phyloP scores from a whole-genome alignment of 164 flowering plant species.

The Malania oleifera region DNA sequence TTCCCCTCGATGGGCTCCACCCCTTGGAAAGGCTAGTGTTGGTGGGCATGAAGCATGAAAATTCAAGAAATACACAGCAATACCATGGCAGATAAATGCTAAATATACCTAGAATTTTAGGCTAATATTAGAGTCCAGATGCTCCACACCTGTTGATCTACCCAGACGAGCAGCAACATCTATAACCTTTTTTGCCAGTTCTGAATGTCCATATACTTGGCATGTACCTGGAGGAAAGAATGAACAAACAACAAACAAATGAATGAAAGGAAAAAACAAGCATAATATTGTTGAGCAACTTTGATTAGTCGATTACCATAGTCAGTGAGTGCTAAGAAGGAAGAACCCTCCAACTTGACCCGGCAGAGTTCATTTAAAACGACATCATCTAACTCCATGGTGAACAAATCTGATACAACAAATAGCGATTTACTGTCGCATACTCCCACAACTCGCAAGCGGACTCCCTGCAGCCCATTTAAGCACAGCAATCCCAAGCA shows the following conservation, averaged over 20 bases:
- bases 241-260: not conserved
- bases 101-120: too few species aligned
- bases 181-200: conserved; percentile 29
- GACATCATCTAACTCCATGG: conserved; percentile 42
- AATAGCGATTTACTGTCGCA: conserved; percentile 62
- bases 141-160: conserved; percentile 38
- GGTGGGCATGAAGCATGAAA: too few species aligned
- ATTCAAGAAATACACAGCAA: too few species aligned
- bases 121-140: not conserved
- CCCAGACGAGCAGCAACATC: conserved; percentile 50
- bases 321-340: conserved; percentile 31
- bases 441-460: conserved; percentile 67
- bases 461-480: conserved; percentile 49
- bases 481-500: conserved; percentile 4
- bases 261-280: not conserved
- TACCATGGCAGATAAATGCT: too few species aligned
- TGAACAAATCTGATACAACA: conserved; percentile 32
- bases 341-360: conserved; percentile 44
- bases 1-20: too few species aligned
- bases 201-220: conserved; percentile 29
- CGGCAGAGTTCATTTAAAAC: conserved; percentile 47
- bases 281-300: not conserved
- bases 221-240: conserved; percentile 32
- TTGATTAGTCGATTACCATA: conserved; percentile 28
- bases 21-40: too few species aligned